Base-by-base conservation (phyloP, 345 rosid genomes). In the Aurinia saxatilis region DNA sequence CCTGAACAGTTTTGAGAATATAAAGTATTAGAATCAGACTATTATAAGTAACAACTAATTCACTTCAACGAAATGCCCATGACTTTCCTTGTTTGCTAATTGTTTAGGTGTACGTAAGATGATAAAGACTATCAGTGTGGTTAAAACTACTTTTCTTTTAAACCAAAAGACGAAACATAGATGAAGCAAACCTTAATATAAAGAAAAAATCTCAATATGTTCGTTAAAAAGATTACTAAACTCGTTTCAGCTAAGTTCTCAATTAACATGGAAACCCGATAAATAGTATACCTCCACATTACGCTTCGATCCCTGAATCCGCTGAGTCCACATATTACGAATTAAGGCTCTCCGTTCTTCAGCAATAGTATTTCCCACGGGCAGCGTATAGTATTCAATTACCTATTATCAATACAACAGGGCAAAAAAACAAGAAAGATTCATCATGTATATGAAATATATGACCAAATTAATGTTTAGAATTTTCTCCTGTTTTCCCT, bases 301-400 rank as follows among this genome's bases (percentile, higher is more conserved):
- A 19, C 96, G 85, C 74, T 86, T 93, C 34, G 84, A 78, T 73
- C 99, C 99, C 74, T 86, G 90, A 70, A 93, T 93, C 60, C 99
- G 78, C 60, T 93, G 90, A 56, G 95, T 85, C 99, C 99, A 93
- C 99, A 93, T 93, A 75, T 87, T 86, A 60, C 96, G 91, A 58
- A 93, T 82, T 67, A 93, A 85, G 42, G 90, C 84, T 45, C 85
- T 84, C 65, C 97, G 85, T 56, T 82, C 93, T 66, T 90, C 97
- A 44, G 96, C 83, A 48, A 87, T 91, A 33, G 82, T 57, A 74
- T 84, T 84, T 71, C 66, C 91, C 65, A 56, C 68, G 16, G 97
- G 99, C 56, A 93, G 89, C 44, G 96, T 93, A 69, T 80, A 85
- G 68, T 93, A 90, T 66, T 93, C 99, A 64, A 93, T 90, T 54